Evolutionary conservation across 495 filamentous ascomycete genomes (phyloP), one percentile per base, ranked within the genome.

Genomic region (Pyronema domesticum): DNA sequence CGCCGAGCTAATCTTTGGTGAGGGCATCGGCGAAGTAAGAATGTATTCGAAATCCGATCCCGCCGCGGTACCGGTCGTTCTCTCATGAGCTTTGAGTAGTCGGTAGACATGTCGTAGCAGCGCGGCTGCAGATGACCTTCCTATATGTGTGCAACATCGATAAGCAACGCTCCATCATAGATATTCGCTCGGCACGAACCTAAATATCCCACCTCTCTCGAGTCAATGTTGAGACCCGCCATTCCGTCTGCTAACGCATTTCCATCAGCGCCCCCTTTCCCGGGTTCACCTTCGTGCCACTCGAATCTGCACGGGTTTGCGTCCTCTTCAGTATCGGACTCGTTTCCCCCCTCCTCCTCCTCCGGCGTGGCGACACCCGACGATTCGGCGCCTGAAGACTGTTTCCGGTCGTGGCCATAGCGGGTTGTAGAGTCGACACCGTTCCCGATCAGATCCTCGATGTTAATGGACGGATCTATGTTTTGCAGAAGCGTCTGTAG

Each of bases 381-480:
- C 36, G 50, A 53, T 43, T 40, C 37, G 34, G 50, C 37, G 15
- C 36, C 50, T 3, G 50, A 40, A 37, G 46, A 53, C 35, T 44
- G 48, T 9, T 43, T 50, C 47, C 48, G 48, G 36, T 56, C 55
- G 23, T 56, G 55, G 48, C 50, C 48, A 17, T 56, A 53, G 40
- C 47, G 55, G 9, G 37, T 56, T 47, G 53, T 36, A 11, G 58
- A 56, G 37, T 37, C 45, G 35, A 40, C 17, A 8, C 53, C 55
- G 34, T 58, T 57, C 18, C 55, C 54, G 11, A 68, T 46, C 3
- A 60, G 46, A 46, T 54, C 52, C 34, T 67, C 60, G 46, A 69
- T 60, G 34, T 68, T 64, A 8, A 68, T 53, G 30, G 62, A 57
- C n/a, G 66, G 67, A 49, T 67, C 62, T 13, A 68, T 53, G 13